Conservation (phyloP, 192 early-diverging fungal species). For the Umbelopsis sp. region DNA sequence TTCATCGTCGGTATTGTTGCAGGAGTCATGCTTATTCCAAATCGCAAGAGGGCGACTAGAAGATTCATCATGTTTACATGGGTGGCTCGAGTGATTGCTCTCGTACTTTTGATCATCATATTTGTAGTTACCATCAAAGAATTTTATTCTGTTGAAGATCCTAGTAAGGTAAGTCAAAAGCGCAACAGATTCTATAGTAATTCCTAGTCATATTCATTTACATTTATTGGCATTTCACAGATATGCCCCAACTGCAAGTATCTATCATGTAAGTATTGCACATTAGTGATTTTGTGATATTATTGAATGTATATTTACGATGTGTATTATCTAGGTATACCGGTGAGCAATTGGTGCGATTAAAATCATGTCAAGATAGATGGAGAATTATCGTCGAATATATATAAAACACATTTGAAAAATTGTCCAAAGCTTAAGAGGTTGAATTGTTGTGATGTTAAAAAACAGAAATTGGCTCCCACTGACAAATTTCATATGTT, state of each 20-base stretch:
- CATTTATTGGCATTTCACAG: constrained; percentile 16
- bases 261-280: constrained; percentile 39
- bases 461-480: not conserved
- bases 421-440: not conserved
- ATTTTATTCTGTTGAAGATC: constrained; percentile 49
- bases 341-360: constrained; percentile 57
- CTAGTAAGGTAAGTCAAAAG: constrained; percentile 18
- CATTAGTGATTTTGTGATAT: no score
- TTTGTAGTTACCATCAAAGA: constrained; percentile 44
- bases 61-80: constrained; percentile 33
- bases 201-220: constrained; percentile 16
- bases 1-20: constrained; percentile 14
- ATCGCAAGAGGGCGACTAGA: constrained; percentile 22
- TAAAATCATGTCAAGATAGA: not conserved
- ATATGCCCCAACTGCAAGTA: constrained; percentile 67
- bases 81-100: constrained; percentile 36
- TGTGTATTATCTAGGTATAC: constrained; percentile 34
- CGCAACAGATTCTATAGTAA: constrained; percentile 46
- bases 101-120: constrained; percentile 42
- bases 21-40: constrained; percentile 8
- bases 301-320: not conserved
- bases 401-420: not conserved
- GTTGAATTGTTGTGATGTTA: not conserved
- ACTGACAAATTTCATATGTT: not conserved
- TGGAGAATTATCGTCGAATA: not conserved